Base-by-base conservation (phyloP, 176 grass and related monocot species). In the Urochloa ruziziensis region DNA sequence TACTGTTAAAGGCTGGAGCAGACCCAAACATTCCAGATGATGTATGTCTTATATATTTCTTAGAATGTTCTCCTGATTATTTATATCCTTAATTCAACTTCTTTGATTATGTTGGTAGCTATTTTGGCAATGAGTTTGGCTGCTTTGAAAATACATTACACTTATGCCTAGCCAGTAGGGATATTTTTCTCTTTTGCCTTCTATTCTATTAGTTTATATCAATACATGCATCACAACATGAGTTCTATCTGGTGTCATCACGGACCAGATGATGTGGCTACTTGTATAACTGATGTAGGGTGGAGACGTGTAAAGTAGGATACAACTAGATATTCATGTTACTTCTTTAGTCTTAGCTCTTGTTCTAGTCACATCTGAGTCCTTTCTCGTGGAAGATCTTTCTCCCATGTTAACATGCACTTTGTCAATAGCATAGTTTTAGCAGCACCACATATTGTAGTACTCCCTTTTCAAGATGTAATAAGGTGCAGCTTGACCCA, bases 21-120 rank as follows among this genome's bases (percentile, higher is more conserved):
- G 52, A 87, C 32, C 82, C 82, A 39, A 89, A 89, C 84, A 8
- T 80, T 75, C 60, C 32, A 7, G 52, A 80, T 85, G 47, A 80
- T 67, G 82, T 89, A 75, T 56, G 49, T 58, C 36, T 63, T 70
- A 12, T 44, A 51, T 13, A 24, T 66, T 69, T 81, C n/a, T 10
- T 69, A 12, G 17, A 65, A 65, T 82, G 27, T 74, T 58, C 15
- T 67, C 1, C 8, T 67, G 24, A 58, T 32, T 42, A 13, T 67
- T 1, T 1, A 13, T 42, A 59, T 64, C 13, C 42, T 23, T 52
- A 44, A 10, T 49, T 18, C 73, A 83, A 30, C 48, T 57, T 18
- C 32, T 73, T 18, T 83, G n/a, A 78, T 43, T 25, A 69, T 46
- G 16, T 75, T 40, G n/a, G n/a, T 0, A 61, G 19, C n/a, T 27